Conservation (phyloP, 805 yeast species). For the Sugiyamaella americana region DNA sequence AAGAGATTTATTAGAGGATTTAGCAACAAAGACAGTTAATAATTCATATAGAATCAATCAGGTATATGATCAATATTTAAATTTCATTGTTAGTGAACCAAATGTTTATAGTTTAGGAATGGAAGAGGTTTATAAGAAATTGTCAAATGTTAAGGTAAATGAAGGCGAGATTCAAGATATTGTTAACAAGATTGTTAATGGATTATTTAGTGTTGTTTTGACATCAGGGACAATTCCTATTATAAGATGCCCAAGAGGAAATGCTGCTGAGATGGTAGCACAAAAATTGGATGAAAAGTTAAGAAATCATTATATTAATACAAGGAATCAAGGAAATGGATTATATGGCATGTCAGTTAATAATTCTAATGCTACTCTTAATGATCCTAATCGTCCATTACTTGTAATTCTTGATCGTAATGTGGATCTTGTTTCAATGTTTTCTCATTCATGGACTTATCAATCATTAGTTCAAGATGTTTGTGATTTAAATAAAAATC, state of each 20-base stretch:
- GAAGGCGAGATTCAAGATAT: slow-evolving; percentile 67
- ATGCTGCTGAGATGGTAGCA: slow-evolving; percentile 93
- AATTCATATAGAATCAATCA: slow-evolving; percentile 71
- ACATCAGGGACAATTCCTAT: slow-evolving; percentile 80
- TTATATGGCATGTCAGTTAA: slow-evolving; percentile 11
- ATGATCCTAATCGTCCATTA: slow-evolving; percentile 57
- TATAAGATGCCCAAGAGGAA: slow-evolving; percentile 84
- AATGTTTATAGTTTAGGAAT: slow-evolving; percentile 76
- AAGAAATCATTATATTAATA: slow-evolving; percentile 78
- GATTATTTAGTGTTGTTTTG: slow-evolving; percentile 71
- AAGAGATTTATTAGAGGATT: slow-evolving; percentile 76
- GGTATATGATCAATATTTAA: slow-evolving; percentile 89
- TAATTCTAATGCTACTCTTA: slow-evolving; percentile 20
- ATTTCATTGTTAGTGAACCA: slow-evolving; percentile 90
- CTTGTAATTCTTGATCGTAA: slow-evolving; percentile 80
- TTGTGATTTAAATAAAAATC: slow-evolving; percentile 72
- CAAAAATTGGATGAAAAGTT: slow-evolving; percentile 76
- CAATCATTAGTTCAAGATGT: slow-evolving; percentile 95
- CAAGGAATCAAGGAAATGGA: slow-evolving; percentile 28
- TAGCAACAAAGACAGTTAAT: slow-evolving; percentile 72
- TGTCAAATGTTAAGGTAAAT: slow-evolving; percentile 64
- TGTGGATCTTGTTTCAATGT: slow-evolving; percentile 87
- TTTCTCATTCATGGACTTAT: slow-evolving; percentile 95
- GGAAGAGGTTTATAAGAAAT: slow-evolving; percentile 54
- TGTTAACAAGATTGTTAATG: slow-evolving; percentile 69